A percentile compares a stretch with the other conserved stretches of the same genome.
Evolutionary conservation across 768 basidiomycete species (phyloP).

Genomic region (Rhizopogon rudus): DNA sequence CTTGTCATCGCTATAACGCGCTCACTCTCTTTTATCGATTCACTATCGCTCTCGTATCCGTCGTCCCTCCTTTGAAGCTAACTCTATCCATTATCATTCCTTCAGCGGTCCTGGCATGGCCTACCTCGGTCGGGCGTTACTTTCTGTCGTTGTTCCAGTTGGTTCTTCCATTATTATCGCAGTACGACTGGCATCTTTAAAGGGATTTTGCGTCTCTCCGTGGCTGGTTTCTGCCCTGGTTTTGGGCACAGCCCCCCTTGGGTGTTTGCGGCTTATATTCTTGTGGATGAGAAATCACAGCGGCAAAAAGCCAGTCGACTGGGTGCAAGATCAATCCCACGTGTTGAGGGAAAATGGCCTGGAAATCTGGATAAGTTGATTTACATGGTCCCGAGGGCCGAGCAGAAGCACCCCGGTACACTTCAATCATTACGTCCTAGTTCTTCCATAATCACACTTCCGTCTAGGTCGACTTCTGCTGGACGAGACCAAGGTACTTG

Average conservation of each 20-base stretch:
- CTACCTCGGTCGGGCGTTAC: constrained; percentile 11
- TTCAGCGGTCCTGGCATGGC: constrained; percentile 22
- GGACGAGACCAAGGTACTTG: constrained; percentile 20
- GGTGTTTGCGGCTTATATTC: neutral
- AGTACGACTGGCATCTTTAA: constrained; percentile 4
- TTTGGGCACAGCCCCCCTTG: neutral
- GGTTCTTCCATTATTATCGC: constrained; percentile 9
- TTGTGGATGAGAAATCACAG: constrained; percentile 6
- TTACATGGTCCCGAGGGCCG: constrained; percentile 10
- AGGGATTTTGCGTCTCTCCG: constrained; percentile 9
- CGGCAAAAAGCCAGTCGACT: constrained; percentile 13
- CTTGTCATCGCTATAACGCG: no score
- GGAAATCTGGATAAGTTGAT: constrained; percentile 32
- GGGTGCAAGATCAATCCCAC: constrained; percentile 27
- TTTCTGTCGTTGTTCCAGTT: constrained; percentile 12
- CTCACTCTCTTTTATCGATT: no score
- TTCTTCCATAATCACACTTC: no score
- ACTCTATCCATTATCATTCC: no score
- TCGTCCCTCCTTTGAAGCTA: no score
- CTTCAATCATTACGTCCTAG: neutral
- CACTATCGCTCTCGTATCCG: no score
- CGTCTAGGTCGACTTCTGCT: constrained; percentile 17
- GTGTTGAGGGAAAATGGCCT: constrained; percentile 23
- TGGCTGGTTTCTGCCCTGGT: constrained; percentile 5
- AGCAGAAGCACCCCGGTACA: constrained; percentile 33